Evolutionary conservation across 805 yeast genomes (phyloP).

Genomic region (Yarrowia deformans): DNA sequence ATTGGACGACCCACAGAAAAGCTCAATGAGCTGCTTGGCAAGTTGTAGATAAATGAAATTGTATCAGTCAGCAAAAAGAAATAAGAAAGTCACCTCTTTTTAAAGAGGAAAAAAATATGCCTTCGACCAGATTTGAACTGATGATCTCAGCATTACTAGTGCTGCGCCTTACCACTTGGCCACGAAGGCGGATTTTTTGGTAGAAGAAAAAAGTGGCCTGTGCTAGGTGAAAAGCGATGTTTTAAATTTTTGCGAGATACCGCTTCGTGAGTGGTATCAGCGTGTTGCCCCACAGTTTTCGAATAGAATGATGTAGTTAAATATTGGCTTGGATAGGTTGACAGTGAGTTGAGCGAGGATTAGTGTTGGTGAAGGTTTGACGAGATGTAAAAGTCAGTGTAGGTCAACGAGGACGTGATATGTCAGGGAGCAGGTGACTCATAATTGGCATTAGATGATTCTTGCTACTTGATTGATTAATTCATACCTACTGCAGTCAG

Average conservation of each 20-base stretch:
- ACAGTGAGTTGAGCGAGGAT: background rate
- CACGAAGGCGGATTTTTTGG: slow-evolving; percentile 8
- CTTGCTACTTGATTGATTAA: no score
- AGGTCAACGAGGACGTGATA: no score
- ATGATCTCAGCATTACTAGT: slow-evolving; percentile 32
- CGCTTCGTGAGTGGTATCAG: background rate
- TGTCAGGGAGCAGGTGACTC: no score
- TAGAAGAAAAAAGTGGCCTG: background rate
- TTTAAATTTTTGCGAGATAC: background rate
- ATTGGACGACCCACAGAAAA: slow-evolving; percentile 32
- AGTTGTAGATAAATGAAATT: slow-evolving; percentile 1
- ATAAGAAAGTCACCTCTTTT: background rate
- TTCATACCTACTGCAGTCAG: no score
- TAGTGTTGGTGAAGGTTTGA: background rate
- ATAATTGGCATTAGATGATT: no score
- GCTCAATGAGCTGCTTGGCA: slow-evolving; percentile 28
- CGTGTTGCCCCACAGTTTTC: no score
- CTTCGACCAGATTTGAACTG: slow-evolving; percentile 36
- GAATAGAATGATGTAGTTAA: background rate
- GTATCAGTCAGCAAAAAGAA: background rate
- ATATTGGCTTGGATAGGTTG: background rate
- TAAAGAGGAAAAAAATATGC: slow-evolving; percentile 9
- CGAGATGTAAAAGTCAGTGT: no score
- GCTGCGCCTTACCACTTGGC: slow-evolving; percentile 37
- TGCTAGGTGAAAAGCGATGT: background rate